phyloP scores from a whole-genome alignment of 257 asterid genomes.

The Nicotiana paniculata region DNA sequence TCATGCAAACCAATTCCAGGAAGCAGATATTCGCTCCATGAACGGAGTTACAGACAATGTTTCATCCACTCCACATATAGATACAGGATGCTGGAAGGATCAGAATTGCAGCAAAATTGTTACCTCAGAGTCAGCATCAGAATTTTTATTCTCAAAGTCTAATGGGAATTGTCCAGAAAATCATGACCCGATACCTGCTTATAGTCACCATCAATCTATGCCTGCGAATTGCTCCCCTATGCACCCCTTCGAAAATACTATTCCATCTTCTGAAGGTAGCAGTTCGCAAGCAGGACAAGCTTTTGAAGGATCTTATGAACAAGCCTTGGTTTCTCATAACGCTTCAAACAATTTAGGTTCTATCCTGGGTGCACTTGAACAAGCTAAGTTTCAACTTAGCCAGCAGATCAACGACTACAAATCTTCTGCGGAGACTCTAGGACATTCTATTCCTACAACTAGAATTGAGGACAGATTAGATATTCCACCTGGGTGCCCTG shows the following conservation, averaged over 20 bases:
- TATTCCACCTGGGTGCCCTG: slow-evolving; percentile 44
- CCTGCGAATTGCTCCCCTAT: not conserved
- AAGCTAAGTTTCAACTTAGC: slow-evolving; percentile 52
- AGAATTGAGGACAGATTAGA: slow-evolving; percentile 12
- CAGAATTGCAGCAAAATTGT: slow-evolving; percentile 14
- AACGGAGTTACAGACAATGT: slow-evolving; percentile 7
- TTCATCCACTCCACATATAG: slow-evolving; percentile 14
- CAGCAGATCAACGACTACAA: slow-evolving; percentile 25
- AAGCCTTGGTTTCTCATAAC: slow-evolving; percentile 40
- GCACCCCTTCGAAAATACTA: slow-evolving; percentile 8
- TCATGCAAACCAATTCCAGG: slow-evolving; percentile 25
- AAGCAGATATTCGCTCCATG: not conserved
- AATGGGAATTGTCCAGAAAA: slow-evolving; percentile 27
- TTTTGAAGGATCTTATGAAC: slow-evolving; percentile 27
- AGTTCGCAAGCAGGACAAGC: slow-evolving; percentile 11
- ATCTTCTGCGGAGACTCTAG: too few relatives aligned
- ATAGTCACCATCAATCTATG: not conserved
- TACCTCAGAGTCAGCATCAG: slow-evolving; percentile 31
- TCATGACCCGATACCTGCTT: slow-evolving; percentile 7
- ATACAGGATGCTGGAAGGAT: not conserved
- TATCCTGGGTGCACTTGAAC: slow-evolving; percentile 68
- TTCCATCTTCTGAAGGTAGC: slow-evolving; percentile 15
- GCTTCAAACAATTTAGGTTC: slow-evolving; percentile 36
- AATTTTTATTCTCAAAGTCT: slow-evolving; percentile 31
- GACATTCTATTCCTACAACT: slow-evolving; percentile 20